Base-by-base conservation (phyloP, 2,329 filamentous ascomycete genomes). In the Didymella lethalis region DNA sequence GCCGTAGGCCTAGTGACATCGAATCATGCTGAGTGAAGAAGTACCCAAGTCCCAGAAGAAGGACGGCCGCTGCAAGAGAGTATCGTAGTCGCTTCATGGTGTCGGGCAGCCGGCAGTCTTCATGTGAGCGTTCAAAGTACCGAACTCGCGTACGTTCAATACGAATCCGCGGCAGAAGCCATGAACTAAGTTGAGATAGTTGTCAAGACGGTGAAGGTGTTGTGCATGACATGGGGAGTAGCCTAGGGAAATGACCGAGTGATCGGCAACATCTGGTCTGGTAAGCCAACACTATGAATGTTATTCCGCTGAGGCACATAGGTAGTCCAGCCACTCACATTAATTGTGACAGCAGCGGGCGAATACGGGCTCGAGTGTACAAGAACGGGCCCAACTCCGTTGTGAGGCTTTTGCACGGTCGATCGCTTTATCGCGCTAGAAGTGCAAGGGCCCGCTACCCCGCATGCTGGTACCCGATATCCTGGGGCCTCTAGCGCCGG, bases 381-480 rank as follows among this genome's bases (percentile, higher is more conserved):
- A 50, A 14, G 32, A 59, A 47, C 41, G 56, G 50, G 4, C 16
- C 34, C 41, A 54, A 47, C 40, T 50, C 54, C 48, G 54, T 8
- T 4, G 16, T 47, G 43, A 51, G 40, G 23, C 23, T 40, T 54
- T 20, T 44, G 6, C 23, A 18, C 34, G 12, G 40, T 26, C 34
- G 46, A 54, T 54, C 32, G 38, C 38, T 41, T 50, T 59, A 51
- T 54, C 32, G 38, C 45, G 47, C 50, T 59, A 47, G 23, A 43
- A 20, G 56, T 41, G 50, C 41, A 59, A 54, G 50, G 46, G 41
- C 46, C 56, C 50, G 46, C 34, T 59, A 54, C 56, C 56, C 56
- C 56, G 56, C 56, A 54, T 54, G 23, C 23, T 50, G 46, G 40
- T 31, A 44, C 26, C 32, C 40, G 40, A 50, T 47, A 41, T 41